Evolutionary conservation across 768 basidiomycete genomes (phyloP), one percentile per base, ranked within the genome.

Genomic region (Nidularia sp.): DNA sequence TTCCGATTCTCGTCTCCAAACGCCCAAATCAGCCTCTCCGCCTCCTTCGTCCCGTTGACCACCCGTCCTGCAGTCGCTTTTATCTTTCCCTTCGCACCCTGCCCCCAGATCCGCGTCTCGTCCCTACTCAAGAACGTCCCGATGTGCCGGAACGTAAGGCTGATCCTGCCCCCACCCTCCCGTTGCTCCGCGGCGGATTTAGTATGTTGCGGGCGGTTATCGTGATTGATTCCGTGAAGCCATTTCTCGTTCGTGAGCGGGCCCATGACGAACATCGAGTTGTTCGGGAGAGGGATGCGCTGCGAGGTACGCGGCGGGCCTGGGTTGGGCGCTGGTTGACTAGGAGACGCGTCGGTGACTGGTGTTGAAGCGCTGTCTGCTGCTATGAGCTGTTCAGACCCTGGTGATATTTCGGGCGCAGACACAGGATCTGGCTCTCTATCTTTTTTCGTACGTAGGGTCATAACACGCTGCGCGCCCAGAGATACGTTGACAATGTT

Each of bases 241-340:
- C 88, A 92, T 53, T 74, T 76, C 50, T 72, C 70, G 58, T 93
- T 93, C 46, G 89, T 91, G 49, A 76, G 73, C 4, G 82, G 76
- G 0, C 89, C 89, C 71, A 92, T 72, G 53, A 90, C 83, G 63
- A 93, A 91, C 77, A 91, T 84, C 4, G 88, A 90, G 63, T 89
- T 90, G 59, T 91, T 84, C 0, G 87, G 87, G 0, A 93, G 79
- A 0, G 84, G 82, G 15, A 92, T 78, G 54, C 83, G 83, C 62
- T 89, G 87, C 0, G 78, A 64, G 1, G 61, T 60, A 4, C 78
- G 71, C 6, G 74, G 70, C 9, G 61, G 57, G 9, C 50, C 55
- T 29, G 48, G 34, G 13, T 2, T 48, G 9, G n/a, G 25, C n/a
- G 47, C 34, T 15, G n/a, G 12, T 34, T 12, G 8, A 29, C 18